phyloP scores from a whole-genome alignment of 805 yeast species.

The Spathaspora gorwiae region DNA sequence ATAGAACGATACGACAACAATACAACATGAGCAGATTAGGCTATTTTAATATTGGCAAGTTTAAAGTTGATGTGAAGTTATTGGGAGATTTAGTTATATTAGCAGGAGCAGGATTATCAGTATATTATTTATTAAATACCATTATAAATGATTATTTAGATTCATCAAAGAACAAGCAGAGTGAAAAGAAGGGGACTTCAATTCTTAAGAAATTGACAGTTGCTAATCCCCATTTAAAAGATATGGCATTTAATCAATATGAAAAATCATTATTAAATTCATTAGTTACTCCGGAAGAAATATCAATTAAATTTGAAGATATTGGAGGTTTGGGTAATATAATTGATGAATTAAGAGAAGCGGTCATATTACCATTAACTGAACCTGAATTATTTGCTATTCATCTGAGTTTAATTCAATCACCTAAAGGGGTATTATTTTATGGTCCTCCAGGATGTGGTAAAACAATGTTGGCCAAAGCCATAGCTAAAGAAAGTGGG shows the following conservation, averaged over 20 bases:
- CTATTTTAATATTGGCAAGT: constrained; percentile 27
- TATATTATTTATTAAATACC: constrained; percentile 55
- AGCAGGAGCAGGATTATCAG: constrained; percentile 62
- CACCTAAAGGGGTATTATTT: constrained; percentile 90
- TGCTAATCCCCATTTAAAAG: constrained; percentile 54
- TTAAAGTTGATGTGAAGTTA: constrained; percentile 36
- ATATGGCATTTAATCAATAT: constrained; percentile 58
- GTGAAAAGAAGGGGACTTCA: constrained; percentile 57
- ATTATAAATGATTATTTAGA: constrained; percentile 34
- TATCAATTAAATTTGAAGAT: constrained; percentile 69
- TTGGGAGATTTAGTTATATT: constrained; percentile 39
- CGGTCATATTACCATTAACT: constrained; percentile 78
- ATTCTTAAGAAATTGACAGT: constrained; percentile 32
- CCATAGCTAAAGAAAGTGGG: constrained; percentile 84
- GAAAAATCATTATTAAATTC: constrained; percentile 74
- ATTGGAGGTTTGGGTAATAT: constrained; percentile 86
- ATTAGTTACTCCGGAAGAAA: constrained; percentile 81
- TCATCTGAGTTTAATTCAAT: constrained; percentile 66
- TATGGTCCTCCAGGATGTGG: constrained; percentile 99
- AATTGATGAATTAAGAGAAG: constrained; percentile 80
- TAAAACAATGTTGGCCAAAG: constrained; percentile 95
- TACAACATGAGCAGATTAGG: neutral
- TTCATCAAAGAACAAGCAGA: constrained; percentile 44
- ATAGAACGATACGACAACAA: too few species aligned
- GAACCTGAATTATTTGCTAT: constrained; percentile 70